Evolutionary conservation across 1,139 yeast genomes (phyloP).

Genomic region (Blastobotrys aristatus): DNA sequence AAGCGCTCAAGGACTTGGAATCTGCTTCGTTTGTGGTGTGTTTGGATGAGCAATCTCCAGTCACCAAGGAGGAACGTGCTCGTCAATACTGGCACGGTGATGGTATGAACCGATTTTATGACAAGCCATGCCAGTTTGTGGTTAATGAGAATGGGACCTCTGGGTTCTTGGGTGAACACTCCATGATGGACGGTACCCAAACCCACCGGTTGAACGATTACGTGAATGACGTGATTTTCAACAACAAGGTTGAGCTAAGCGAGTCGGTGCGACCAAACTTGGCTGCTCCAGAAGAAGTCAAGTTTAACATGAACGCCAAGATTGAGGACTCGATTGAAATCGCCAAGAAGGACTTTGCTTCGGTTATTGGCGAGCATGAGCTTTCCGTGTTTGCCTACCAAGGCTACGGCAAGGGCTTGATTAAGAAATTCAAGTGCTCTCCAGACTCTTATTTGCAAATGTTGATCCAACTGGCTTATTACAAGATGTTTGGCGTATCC

Average conservation of each 20-base stretch:
- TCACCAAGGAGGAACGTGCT: slow-evolving; percentile 80
- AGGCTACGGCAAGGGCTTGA: slow-evolving; percentile 53
- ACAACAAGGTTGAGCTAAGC: slow-evolving; percentile 41
- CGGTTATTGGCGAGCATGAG: slow-evolving; percentile 41
- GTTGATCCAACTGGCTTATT: slow-evolving; percentile 77
- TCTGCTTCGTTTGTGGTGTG: slow-evolving; percentile 77
- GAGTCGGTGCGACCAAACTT: slow-evolving; percentile 30
- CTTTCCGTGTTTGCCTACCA: slow-evolving; percentile 40
- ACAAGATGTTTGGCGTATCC: slow-evolving; percentile 70
- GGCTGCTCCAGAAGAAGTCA: slow-evolving; percentile 38
- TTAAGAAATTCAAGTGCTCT: slow-evolving; percentile 68
- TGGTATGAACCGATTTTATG: slow-evolving; percentile 85
- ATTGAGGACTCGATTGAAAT: slow-evolving; percentile 48
- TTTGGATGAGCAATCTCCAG: slow-evolving; percentile 69
- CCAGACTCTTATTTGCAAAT: slow-evolving; percentile 80
- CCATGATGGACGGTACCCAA: slow-evolving; percentile 98
- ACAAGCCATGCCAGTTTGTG: slow-evolving; percentile 85
- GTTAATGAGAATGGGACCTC: slow-evolving; percentile 80
- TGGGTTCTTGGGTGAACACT: slow-evolving; percentile 94
- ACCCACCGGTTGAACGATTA: slow-evolving; percentile 83
- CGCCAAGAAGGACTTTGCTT: slow-evolving; percentile 54
- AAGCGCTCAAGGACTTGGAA: slow-evolving; percentile 62
- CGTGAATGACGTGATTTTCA: slow-evolving; percentile 53
- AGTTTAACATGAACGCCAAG: slow-evolving; percentile 42
- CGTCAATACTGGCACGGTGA: slow-evolving; percentile 92